phyloP scores from a whole-genome alignment of 257 asterid species.

The Dorcoceras hygrometricum region DNA sequence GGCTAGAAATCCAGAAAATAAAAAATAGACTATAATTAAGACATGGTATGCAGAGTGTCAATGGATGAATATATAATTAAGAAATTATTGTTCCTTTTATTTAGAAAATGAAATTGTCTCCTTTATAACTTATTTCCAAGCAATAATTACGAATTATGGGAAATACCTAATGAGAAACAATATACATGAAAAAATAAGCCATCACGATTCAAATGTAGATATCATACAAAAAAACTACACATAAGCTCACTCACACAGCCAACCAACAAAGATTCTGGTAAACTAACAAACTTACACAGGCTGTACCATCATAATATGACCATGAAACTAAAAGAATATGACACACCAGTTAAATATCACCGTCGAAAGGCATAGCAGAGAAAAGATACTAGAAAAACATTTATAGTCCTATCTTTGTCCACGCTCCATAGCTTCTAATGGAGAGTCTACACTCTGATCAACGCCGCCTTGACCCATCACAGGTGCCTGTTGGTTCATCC shows the following conservation, averaged over 20 bases:
- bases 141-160: too few species aligned
- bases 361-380: background rate
- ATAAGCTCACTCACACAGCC: background rate
- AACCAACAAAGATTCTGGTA: background rate
- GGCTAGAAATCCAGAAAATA: too few species aligned
- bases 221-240: background rate
- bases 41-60: too few species aligned
- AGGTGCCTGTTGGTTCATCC: slow-evolving; percentile 24
- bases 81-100: too few species aligned
- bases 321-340: background rate
- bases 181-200: too few species aligned
- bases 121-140: too few species aligned
- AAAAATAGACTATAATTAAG: too few species aligned
- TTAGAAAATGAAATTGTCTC: too few species aligned
- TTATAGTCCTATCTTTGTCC: slow-evolving; percentile 33
- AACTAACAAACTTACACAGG: background rate
- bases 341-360: background rate
- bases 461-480: slow-evolving; percentile 9
- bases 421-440: slow-evolving; percentile 35
- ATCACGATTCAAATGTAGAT: too few species aligned
- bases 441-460: slow-evolving; percentile 26
- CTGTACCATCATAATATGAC: background rate
- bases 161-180: too few species aligned
- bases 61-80: too few species aligned
- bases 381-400: background rate